Evolutionary conservation across 2,329 filamentous ascomycete species (phyloP).

Genomic region (Metarhizium album): DNA sequence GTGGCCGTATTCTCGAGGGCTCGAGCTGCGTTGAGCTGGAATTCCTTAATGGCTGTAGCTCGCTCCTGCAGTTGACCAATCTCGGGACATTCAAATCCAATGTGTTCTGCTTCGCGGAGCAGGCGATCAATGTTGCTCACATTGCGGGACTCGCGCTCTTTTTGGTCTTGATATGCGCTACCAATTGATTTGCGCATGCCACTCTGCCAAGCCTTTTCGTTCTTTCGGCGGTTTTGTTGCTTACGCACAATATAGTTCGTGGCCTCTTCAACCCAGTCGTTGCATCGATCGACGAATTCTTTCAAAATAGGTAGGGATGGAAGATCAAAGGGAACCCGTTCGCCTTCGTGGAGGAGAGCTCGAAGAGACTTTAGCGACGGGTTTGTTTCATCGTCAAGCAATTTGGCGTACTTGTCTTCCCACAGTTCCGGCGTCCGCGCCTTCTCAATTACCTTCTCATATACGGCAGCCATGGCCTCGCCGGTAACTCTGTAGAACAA

Average conservation of each 20-base stretch:
- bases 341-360: conserved; percentile 78
- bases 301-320: conserved; percentile 71
- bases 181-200: conserved; percentile 59
- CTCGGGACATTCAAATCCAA: conserved; percentile 90
- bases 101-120: conserved; percentile 69
- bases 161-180: conserved; percentile 50
- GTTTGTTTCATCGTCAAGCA: conserved; percentile 72
- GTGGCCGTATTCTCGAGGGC: conserved; percentile 57
- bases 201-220: conserved; percentile 75
- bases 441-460: conserved; percentile 75
- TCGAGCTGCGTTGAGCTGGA: conserved; percentile 63
- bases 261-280: conserved; percentile 96
- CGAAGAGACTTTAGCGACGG: conserved; percentile 82
- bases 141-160: conserved; percentile 77
- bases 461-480: conserved; percentile 53
- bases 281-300: conserved; percentile 89
- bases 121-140: conserved; percentile 81
- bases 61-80: conserved; percentile 79
- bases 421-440: conserved; percentile 76
- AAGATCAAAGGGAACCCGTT: conserved; percentile 87
- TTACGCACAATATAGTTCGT: conserved; percentile 94
- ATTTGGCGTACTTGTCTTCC: conserved; percentile 79
- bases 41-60: conserved; percentile 71
- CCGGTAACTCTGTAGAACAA: conserved; percentile 70
- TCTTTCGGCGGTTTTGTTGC: conserved; percentile 93